Evolutionary conservation across 805 yeast genomes (phyloP), one percentile per base, ranked within the genome.

Genomic region (Saturnispora kantuleensis): DNA sequence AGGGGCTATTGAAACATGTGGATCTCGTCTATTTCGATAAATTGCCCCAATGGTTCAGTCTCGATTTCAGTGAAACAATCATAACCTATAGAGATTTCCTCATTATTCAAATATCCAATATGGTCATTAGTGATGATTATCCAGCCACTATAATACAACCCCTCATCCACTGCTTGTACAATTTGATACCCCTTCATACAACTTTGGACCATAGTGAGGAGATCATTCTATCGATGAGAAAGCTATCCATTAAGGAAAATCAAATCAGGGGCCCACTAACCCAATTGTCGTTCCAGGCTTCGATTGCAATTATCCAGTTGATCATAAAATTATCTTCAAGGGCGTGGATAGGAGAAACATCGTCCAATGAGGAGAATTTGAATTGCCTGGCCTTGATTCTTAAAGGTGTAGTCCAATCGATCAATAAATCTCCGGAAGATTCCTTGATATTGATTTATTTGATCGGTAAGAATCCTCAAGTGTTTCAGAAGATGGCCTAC

Each of bases 81-180:
- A 51, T 61, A 10, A 77, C 86, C 1, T 73, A 77, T 44, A 62
- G 90, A 49, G 94, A 84, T 58, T 81, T 80, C 46, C 44, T 79
- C 7, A 66, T 81, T 0, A 65, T 71, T 5, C 84, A 79, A 39
- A 56, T 77, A 5, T 70, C 78, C 38, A 63, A 63, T 18, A 53
- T 74, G 31, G 52, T 78, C 5, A 50, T 57, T 15, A 45, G 60
- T 26, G 68, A 69, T 49, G 45, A 38, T 15, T 55, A 63, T 31
- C 64, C 63, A 42, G 47, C 47, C 12, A 50, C 64, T 4, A 54
- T 70, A 11, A 60, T 75, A 4, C 71, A 78, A 1, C 71, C 78
- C 10, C 60, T 77, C 32, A 71, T 75, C 41, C 84, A 83, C 54
- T 66, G 75, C 41, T 57, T 82, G 8, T 81, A 79, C 60, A 83